Base-by-base conservation (phyloP, 768 basidiomycete species). In the Boletus fagicola region DNA sequence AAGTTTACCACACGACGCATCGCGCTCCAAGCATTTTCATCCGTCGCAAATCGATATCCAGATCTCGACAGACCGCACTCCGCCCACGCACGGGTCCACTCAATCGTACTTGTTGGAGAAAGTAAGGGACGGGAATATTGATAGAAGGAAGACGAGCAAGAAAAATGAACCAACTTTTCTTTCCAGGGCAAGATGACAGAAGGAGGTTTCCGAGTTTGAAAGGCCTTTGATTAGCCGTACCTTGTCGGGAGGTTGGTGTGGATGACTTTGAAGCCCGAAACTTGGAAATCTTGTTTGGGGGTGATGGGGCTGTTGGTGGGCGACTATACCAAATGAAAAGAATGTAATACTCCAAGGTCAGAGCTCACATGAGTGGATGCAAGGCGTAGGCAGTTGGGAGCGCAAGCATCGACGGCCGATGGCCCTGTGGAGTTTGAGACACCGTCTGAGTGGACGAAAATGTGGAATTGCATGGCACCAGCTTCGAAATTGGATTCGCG, bases 151-250 rank as follows among this genome's bases (percentile, higher is more conserved):
- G 3, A 30, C 9, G 52, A 16, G 9, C 3, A 44, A 31, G 50
- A n/a, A 51, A 49, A 52, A 39, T 39, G 8, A 28, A 57, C 72
- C 11, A 31, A 87, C 88, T 87, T 80, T 97, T 94, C 74, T 98
- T 98, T 5, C 95, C 95, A 3, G 95, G 95, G 75, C 96, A 98
- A 7, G 91, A 94, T 7, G 90, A 93, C 33, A 98, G 72, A 50
- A 88, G 80, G 22, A 98, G 74, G 70, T 98, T 98, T n/a, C 95
- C 95, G 10, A 96, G 73, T 13, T 65, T 66, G 30, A 74, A 72
- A 12, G 62, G 58, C 26, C 68, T 63, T 35, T 59, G 54, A 26
- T 49, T 54, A 59, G 51, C 2, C 57, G 58, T 18, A 42, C 26
- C 43, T 52, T 50, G 49, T 53, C 44, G 52, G 49, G 58, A 35